A percentile compares a stretch with the other conserved stretches of the same genome.
These are phyloP conservation scores for Mycena venus DNA, from an alignment of 768 basidiomycete genomes.

Conservation along the genomic window DNA sequence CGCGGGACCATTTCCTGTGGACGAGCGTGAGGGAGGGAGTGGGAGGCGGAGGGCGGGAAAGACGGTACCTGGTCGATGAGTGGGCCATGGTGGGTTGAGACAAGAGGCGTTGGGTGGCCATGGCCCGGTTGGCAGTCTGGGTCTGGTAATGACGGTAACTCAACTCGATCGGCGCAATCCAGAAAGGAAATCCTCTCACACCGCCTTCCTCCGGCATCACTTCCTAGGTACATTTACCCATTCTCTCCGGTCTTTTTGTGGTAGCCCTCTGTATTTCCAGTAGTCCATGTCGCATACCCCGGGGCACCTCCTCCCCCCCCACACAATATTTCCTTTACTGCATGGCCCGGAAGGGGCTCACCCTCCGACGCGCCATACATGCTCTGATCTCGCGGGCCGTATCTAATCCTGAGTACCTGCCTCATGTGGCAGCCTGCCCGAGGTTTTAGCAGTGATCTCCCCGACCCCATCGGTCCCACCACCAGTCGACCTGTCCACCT, in stretches of 20 bases:
- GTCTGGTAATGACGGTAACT: neutral
- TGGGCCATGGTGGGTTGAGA: slow-evolving; percentile 37
- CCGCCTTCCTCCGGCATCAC: neutral
- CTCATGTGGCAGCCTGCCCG: neutral
- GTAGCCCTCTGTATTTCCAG: neutral
- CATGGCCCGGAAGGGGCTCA: neutral
- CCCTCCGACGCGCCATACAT: too few relatives aligned
- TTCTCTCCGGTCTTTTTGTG: neutral
- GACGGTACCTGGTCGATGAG: slow-evolving; percentile 50
- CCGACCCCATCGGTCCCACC: neutral
- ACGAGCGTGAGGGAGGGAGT: slow-evolving; percentile 18
- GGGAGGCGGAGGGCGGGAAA: slow-evolving; percentile 29
- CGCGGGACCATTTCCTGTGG: slow-evolving; percentile 63
- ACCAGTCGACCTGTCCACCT: neutral
- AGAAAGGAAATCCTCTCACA: neutral
- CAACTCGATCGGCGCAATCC: neutral
- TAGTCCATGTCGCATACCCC: neutral
- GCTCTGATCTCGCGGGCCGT: neutral
- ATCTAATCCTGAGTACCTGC: neutral
- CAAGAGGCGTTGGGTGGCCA: slow-evolving; percentile 20
- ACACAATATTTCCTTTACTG: neutral
- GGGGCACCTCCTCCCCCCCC: neutral
- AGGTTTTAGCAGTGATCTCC: neutral
- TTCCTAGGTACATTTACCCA: neutral
- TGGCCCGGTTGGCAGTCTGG: too few relatives aligned